Conservation (phyloP, 768 basidiomycete species). For the Tremella yokohamensis region DNA sequence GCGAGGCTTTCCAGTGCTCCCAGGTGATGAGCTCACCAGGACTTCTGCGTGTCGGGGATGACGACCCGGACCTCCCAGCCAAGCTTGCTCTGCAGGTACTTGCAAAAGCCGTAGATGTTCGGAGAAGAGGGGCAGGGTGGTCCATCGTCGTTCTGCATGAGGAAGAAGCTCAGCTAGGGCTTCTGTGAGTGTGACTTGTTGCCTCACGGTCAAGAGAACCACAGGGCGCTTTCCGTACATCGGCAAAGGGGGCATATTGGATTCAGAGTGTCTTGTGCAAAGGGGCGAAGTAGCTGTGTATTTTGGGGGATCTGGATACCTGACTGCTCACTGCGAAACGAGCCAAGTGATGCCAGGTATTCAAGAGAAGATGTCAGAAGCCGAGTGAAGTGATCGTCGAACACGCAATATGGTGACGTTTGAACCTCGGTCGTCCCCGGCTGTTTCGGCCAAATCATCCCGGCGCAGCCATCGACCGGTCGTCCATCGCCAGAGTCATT, state of each 20-base stretch:
- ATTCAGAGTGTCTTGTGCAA: too few species aligned
- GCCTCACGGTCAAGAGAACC: constrained; percentile 46
- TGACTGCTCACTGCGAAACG: too few species aligned
- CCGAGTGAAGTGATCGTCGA: background rate
- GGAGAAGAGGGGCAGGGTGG: constrained; percentile 51
- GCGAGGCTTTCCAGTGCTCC: background rate
- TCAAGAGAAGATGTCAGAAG: too few species aligned
- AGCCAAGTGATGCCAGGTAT: too few species aligned
- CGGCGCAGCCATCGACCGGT: too few species aligned
- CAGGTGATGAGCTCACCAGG: constrained; percentile 40
- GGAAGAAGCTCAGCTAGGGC: background rate
- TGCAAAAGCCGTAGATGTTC: constrained; percentile 52
- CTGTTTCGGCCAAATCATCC: too few species aligned
- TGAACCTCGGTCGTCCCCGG: too few species aligned
- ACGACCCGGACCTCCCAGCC: constrained; percentile 53
- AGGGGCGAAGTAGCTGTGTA: too few species aligned
- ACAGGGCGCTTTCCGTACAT: constrained; percentile 35
- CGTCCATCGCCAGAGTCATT: too few species aligned
- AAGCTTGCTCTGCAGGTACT: constrained; percentile 36
- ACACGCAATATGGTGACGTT: too few species aligned
- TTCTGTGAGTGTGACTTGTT: background rate
- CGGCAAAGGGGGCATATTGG: constrained; percentile 20
- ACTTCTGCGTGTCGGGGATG: constrained; percentile 51
- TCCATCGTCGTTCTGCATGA: constrained; percentile 52
- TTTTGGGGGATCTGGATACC: too few species aligned